A percentile compares a stretch with the other conserved stretches of the same genome.
These are phyloP conservation scores for Coemansia sp. DNA, from an alignment of 192 early-diverging fungal species.

Conservation along the genomic window DNA sequence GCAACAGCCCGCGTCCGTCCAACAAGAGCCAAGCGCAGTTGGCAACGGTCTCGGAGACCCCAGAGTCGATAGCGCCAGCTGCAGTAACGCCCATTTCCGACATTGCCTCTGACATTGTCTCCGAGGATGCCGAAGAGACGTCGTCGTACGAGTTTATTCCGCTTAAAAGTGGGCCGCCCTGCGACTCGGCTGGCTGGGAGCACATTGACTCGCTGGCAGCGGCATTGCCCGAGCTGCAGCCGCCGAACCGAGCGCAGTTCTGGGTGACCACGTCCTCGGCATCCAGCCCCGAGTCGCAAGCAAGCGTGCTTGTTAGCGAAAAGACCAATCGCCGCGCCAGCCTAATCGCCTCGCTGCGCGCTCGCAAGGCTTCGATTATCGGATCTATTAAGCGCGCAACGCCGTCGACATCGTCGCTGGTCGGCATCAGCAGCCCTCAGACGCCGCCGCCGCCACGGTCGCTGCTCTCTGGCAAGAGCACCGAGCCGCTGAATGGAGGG, in stretches of 20 bases:
- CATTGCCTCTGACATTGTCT: not conserved
- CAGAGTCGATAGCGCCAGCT: not conserved
- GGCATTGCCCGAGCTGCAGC: not conserved
- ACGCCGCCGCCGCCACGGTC: slow-evolving; percentile 5
- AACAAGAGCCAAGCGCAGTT: not conserved
- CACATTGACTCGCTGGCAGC: not conserved
- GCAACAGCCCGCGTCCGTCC: not conserved
- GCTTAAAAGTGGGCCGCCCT: not conserved
- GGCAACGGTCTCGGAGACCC: not conserved
- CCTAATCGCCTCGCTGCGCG: slow-evolving; percentile 30
- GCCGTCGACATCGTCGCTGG: slow-evolving; percentile 12
- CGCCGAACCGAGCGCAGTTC: slow-evolving; percentile 37
- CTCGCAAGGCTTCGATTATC: slow-evolving; percentile 39
- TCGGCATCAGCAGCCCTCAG: not conserved
- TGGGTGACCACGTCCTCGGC: slow-evolving; percentile 31
- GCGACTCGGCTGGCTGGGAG: not conserved
- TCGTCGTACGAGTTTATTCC: slow-evolving; percentile 38
- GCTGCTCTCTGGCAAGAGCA: not conserved
- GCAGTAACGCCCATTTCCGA: not conserved
- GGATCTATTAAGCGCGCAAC: slow-evolving; percentile 38
- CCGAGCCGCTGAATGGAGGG: not conserved
- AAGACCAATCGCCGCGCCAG: slow-evolving; percentile 22
- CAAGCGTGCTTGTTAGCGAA: slow-evolving; percentile 18
- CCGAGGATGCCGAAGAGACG: not conserved
- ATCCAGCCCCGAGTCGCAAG: slow-evolving; percentile 37